Evolutionary conservation across 331 rosid genomes (phyloP).

Genomic region (Rosa hybrid): DNA sequence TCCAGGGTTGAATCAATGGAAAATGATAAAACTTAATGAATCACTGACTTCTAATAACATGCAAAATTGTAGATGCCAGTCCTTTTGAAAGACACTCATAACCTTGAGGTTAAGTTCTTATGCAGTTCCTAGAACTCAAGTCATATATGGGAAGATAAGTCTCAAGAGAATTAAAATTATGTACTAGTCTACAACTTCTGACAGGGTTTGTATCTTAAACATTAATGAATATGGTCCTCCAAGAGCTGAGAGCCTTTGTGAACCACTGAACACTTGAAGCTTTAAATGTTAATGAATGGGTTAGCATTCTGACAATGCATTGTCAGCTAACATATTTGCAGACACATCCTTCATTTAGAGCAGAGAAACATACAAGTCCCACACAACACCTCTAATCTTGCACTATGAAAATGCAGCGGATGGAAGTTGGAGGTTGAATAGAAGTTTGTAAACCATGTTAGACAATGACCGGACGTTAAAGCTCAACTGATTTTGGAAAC

Average conservation of each 20-base stretch:
- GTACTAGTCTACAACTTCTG: background rate
- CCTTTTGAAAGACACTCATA: background rate
- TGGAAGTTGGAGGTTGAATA: background rate
- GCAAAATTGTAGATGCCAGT: background rate
- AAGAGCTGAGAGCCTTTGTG: background rate
- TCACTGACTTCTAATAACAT: background rate
- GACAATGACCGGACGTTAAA: background rate
- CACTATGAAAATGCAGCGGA: background rate
- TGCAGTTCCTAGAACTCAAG: background rate
- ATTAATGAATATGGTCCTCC: background rate
- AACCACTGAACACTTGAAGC: background rate
- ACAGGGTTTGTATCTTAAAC: background rate
- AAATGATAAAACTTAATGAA: background rate
- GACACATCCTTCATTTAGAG: background rate
- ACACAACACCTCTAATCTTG: background rate
- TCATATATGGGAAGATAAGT: background rate
- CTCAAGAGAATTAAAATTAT: background rate
- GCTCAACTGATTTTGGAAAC: background rate
- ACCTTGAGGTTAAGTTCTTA: background rate
- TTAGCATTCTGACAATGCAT: background rate
- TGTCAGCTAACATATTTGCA: background rate
- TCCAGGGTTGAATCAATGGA: background rate
- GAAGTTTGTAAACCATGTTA: background rate
- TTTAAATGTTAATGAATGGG: background rate
- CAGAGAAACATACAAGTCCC: background rate